Conservation (phyloP, 805 yeast species). For the Kodamaea hsintzibuensis region DNA sequence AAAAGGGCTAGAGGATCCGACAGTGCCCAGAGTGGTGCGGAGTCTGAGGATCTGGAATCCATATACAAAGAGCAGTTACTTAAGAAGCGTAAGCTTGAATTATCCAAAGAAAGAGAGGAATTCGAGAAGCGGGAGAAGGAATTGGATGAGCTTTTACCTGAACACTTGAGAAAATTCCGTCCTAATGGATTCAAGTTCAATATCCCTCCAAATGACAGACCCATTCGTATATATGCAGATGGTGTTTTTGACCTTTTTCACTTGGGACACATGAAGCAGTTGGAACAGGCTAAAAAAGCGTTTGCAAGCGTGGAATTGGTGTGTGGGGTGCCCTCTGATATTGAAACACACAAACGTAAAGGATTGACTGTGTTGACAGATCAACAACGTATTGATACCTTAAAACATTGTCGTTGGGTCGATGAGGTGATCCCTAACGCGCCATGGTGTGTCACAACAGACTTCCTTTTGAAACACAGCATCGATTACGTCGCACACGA, state of each 20-base stretch:
- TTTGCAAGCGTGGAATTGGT: conserved; percentile 82
- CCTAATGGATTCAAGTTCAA: conserved; percentile 80
- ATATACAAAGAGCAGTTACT: conserved; percentile 17
- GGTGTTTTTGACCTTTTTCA: conserved; percentile 97
- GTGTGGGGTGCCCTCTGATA: conserved; percentile 90
- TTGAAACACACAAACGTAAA: conserved; percentile 86
- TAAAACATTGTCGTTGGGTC: conserved; percentile 94
- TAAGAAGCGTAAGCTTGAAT: conserved; percentile 24
- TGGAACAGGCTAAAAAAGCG: conserved; percentile 94
- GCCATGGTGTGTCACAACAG: conserved; percentile 92
- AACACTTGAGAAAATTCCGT: conserved; percentile 69
- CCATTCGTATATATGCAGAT: conserved; percentile 94
- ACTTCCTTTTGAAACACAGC: conserved; percentile 72
- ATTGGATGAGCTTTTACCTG: conserved; percentile 66
- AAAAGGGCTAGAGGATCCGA: conserved; percentile 7
- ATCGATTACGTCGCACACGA: conserved; percentile 98
- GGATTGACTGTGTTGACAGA: conserved; percentile 92
- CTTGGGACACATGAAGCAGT: conserved; percentile 95
- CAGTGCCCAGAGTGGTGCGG: conserved; percentile 12
- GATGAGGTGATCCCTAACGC: conserved; percentile 94
- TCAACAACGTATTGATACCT: conserved; percentile 85
- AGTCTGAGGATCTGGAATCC: conserved; percentile 13
- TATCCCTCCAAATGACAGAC: conserved; percentile 80
- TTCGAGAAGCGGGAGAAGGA: conserved; percentile 53
- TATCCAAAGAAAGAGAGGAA: conserved; percentile 28